Percentiles rank a stretch among this genome's conserved stretches.
phyloP scores from a whole-genome alignment of 257 asterid genomes.

The Solanum rostratum region DNA sequence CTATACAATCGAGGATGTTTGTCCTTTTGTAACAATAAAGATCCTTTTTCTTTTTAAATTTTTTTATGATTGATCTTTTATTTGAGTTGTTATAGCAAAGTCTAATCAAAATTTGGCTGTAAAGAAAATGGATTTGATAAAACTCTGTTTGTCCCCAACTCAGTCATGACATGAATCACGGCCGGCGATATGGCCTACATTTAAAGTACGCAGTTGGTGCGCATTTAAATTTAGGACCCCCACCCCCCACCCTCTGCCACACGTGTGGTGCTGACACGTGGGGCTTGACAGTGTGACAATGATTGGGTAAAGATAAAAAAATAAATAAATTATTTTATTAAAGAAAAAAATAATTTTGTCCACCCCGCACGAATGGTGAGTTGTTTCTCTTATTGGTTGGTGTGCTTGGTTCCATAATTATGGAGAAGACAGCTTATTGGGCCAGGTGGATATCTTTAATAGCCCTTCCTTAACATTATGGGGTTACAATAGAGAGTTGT shows the following conservation, averaged over 20 bases:
- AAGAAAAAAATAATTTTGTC: conserved; percentile 12
- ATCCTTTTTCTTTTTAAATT: not conserved
- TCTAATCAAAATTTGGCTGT: conserved; percentile 34
- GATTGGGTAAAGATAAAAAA: conserved; percentile 30
- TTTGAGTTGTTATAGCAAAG: not conserved
- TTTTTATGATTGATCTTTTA: not conserved
- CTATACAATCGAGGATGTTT: conserved; percentile 8
- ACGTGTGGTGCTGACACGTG: conserved; percentile 35
- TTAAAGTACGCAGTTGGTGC: conserved; percentile 9
- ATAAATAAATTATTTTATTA: not conserved
- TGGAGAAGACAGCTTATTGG: not conserved
- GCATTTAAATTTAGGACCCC: not conserved
- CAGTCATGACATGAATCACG: not conserved
- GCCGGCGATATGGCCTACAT: conserved; percentile 20
- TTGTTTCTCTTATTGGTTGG: conserved; percentile 14
- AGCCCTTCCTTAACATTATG: not conserved
- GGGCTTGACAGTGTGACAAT: conserved; percentile 21
- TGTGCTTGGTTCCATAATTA: conserved; percentile 1
- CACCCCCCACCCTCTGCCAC: not conserved
- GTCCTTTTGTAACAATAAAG: conserved; percentile 9
- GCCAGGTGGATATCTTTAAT: not conserved
- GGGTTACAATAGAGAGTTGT: too few species aligned
- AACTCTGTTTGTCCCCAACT: not conserved
- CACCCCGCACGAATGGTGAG: conserved; percentile 77
- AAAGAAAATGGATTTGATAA: not conserved